Percentiles rank a stretch among this genome's conserved stretches.
phyloP scores from a whole-genome alignment of 2,329 filamentous ascomycete species.

The Mycosphaerella arachidis region DNA sequence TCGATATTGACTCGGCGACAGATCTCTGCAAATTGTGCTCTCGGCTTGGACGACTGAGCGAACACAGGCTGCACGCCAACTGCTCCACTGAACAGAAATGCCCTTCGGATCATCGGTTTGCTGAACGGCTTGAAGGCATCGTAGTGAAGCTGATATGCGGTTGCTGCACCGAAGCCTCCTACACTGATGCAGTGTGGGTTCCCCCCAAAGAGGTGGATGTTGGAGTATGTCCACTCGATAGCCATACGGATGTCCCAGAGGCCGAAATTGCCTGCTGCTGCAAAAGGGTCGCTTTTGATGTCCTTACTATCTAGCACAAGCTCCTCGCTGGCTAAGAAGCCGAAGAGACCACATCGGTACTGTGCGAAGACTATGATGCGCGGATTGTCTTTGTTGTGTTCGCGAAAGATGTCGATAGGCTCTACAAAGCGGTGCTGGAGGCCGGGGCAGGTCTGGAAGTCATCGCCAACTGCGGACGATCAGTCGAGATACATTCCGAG shows the following conservation, averaged over 20 bases:
- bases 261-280: slow-evolving; percentile 41
- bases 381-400: slow-evolving; percentile 9
- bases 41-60: slow-evolving; percentile 12
- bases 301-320: slow-evolving; percentile 25
- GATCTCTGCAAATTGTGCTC: slow-evolving; percentile 15
- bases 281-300: slow-evolving; percentile 6
- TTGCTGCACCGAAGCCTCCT: slow-evolving; percentile 34
- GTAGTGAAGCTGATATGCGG: slow-evolving; percentile 17
- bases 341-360: slow-evolving; percentile 36
- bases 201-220: slow-evolving; percentile 49
- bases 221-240: slow-evolving; percentile 51
- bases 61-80: slow-evolving; percentile 14
- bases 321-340: slow-evolving; percentile 37
- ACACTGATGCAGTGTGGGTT: slow-evolving; percentile 49
- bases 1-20: slow-evolving; percentile 17
- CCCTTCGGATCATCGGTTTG: slow-evolving; percentile 13
- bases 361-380: slow-evolving; percentile 32
- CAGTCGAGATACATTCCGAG: background rate
- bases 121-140: slow-evolving; percentile 16
- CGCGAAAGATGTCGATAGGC: slow-evolving; percentile 17
- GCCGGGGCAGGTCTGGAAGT: slow-evolving; percentile 9
- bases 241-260: slow-evolving; percentile 56
- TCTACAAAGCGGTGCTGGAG: slow-evolving; percentile 17
- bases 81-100: slow-evolving; percentile 18
- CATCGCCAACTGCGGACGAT: slow-evolving; percentile 2